Percentiles rank a stretch among this genome's conserved stretches.
phyloP scores from a whole-genome alignment of 345 rosid genomes.

The Eutrema japonicum region DNA sequence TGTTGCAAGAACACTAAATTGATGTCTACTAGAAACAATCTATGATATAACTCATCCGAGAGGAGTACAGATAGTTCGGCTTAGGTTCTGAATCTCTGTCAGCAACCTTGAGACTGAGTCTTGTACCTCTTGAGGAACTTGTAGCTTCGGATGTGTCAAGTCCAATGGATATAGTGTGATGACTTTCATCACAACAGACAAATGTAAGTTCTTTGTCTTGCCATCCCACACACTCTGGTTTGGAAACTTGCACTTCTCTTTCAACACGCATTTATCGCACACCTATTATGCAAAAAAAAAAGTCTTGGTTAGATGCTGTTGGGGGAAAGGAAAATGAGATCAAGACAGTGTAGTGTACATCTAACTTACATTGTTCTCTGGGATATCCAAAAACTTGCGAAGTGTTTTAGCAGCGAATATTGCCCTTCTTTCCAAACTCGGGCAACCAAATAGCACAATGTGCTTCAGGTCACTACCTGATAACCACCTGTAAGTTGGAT shows the following conservation, averaged over 20 bases:
- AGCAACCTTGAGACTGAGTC: conserved; percentile 57
- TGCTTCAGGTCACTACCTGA: conserved; percentile 72
- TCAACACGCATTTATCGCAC: conserved; percentile 63
- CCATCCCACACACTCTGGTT: conserved; percentile 60
- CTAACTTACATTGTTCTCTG: conserved; percentile 66
- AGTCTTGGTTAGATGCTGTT: conserved; percentile 20
- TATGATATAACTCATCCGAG: conserved; percentile 17
- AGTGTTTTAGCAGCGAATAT: conserved; percentile 73
- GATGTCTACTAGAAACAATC: conserved; percentile 4
- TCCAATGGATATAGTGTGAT: conserved; percentile 62
- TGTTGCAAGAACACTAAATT: background rate
- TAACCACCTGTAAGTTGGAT: conserved; percentile 67
- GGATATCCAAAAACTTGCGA: conserved; percentile 65
- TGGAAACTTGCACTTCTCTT: conserved; percentile 63
- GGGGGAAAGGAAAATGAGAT: background rate
- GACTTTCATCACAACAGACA: conserved; percentile 66
- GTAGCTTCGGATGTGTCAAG: conserved; percentile 51
- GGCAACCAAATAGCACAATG: conserved; percentile 75
- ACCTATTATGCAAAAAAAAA: conserved; percentile 52
- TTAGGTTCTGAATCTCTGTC: conserved; percentile 58
- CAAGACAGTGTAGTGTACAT: conserved; percentile 3
- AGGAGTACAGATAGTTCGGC: conserved; percentile 48
- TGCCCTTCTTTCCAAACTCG: conserved; percentile 52
- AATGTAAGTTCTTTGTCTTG: conserved; percentile 49
- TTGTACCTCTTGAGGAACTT: conserved; percentile 60